Evolutionary conservation across 345 rosid genomes (phyloP).

Genomic region (Pistacia vera): DNA sequence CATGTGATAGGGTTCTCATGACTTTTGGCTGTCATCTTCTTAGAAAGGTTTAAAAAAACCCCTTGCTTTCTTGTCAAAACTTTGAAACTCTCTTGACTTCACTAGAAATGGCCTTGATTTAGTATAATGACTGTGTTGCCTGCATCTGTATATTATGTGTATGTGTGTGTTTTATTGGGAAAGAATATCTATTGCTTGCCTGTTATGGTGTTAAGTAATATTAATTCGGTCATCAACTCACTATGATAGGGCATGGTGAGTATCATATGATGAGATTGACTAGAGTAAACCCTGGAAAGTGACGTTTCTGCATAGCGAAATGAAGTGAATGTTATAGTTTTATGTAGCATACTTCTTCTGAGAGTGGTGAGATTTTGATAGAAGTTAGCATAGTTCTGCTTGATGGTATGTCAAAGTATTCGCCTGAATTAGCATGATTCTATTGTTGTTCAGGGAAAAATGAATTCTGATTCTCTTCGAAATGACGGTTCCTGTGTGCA

Average conservation of each 20-base stretch:
- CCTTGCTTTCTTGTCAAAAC: background rate
- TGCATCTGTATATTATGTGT: background rate
- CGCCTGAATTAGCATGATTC: background rate
- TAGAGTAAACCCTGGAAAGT: background rate
- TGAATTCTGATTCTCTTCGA: background rate
- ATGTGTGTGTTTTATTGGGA: background rate
- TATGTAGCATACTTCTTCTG: too few relatives aligned
- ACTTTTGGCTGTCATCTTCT: background rate
- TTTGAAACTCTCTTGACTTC: too few relatives aligned
- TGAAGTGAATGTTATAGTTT: background rate
- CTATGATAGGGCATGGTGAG: background rate
- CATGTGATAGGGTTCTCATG: constrained; percentile 4
- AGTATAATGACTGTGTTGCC: background rate
- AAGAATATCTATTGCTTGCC: background rate
- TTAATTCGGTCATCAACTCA: background rate
- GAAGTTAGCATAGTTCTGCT: background rate
- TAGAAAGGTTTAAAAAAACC: constrained; percentile 4
- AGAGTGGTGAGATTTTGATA: background rate
- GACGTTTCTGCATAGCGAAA: background rate
- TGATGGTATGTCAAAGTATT: background rate
- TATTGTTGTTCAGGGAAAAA: background rate
- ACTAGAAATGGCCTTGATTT: background rate
- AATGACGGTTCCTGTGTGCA: background rate
- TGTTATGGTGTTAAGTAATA: background rate
- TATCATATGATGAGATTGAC: background rate